Evolutionary conservation across 2,329 filamentous ascomycete genomes (phyloP), one percentile per base, ranked within the genome.

Genomic region (Kalmusia sp.): DNA sequence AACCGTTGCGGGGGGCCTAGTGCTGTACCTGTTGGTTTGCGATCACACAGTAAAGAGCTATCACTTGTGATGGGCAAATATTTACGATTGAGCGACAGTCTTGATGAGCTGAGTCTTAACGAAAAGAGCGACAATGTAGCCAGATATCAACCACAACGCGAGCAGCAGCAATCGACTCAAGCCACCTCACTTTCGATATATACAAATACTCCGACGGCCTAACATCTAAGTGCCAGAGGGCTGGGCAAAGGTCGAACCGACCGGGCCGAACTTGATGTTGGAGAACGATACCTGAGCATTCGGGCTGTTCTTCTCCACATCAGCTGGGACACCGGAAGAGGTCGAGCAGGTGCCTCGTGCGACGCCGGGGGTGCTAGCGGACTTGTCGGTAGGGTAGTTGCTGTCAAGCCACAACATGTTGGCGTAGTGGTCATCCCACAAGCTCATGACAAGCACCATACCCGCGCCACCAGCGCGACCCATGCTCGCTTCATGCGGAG

Each of bases 351-450:
- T 55, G 17, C 62, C 62, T 30, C 62, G 55, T 1, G 40, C 55
- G 15, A 53, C 31, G 11, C 62, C 62, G 12, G 62, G 58, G 4
- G 17, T 43, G 19, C 30, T 25, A 1, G 51, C 19, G 35, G 52
- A 41, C 46, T 52, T 46, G 35, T 63, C 58, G 22, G 76, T 74
- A 24, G 86, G 86, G 76, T 82, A 87, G 64, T 76, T 81, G 58
- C 81, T 82, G 76, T 90, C 87, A 57, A 91, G 82, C 88, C 88
- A 90, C 65, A 87, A 82, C 86, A 90, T 90, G 73, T 87, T 80
- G 63, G 81, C 73, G 59, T 81, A 72, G 74, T 88, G 82, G 72
- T 89, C 86, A 66, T 87, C 83, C 79, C 79, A 82, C 51, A 85
- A 70, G 40, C 76, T 79, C 76, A 88, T 77, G 52, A 86, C 84